Conservation (phyloP, 306 rosid genomes). For the Aeschynomene evenia region DNA sequence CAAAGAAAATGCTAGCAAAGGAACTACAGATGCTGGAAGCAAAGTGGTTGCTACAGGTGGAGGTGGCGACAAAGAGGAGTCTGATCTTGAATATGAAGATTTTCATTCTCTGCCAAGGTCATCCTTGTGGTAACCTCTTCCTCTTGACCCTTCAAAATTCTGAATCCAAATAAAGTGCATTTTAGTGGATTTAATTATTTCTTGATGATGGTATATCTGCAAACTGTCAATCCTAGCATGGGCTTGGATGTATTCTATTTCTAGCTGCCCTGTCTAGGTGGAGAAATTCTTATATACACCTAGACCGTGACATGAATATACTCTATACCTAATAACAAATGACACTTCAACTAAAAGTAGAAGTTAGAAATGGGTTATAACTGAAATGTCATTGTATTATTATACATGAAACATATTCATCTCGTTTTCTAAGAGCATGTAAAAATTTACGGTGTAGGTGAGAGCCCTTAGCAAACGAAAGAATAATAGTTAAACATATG, state of each 20-base stretch:
- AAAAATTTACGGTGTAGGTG: too few species aligned
- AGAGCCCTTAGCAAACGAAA: neutral
- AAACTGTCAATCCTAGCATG: neutral
- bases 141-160: conserved; percentile 30
- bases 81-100: conserved; percentile 51
- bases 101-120: conserved; percentile 56
- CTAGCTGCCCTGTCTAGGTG: neutral
- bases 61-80: conserved; percentile 61
- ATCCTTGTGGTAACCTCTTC: conserved; percentile 71
- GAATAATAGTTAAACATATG: neutral
- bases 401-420: too few species aligned
- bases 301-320: too few species aligned
- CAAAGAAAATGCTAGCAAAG: conserved; percentile 47
- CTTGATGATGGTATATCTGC: conserved; percentile 6
- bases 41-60: conserved; percentile 63
- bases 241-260: conserved; percentile 17
- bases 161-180: neutral
- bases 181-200: neutral
- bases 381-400: too few species aligned
- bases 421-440: neutral
- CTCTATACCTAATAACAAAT: too few species aligned
- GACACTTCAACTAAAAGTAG: too few species aligned
- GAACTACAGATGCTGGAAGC: conserved; percentile 46
- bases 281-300: too few species aligned
- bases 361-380: too few species aligned